Conservation (phyloP, 1,139 yeast species). For the Scheffersomyces parashehatae region DNA sequence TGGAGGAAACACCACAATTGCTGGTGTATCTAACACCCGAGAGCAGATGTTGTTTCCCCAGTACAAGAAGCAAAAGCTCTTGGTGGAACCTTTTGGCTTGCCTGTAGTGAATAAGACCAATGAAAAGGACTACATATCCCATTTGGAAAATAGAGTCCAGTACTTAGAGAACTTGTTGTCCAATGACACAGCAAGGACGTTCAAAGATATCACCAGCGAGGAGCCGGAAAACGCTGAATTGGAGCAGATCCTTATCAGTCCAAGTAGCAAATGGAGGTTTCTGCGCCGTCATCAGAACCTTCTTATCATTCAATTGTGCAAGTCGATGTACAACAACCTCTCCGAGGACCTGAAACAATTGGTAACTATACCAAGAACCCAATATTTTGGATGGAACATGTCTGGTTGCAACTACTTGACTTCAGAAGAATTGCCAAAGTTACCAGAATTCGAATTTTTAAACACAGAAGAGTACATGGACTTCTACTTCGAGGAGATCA, state of each 20-base stretch:
- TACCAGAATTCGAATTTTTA: conserved; percentile 23
- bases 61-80: conserved; percentile 8
- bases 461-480: conserved; percentile 27
- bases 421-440: conserved; percentile 39
- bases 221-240: conserved; percentile 20
- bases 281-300: conserved; percentile 51
- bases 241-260: conserved; percentile 18
- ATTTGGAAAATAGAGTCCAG: conserved; percentile 42
- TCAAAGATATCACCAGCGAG: conserved; percentile 13
- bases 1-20: conserved; percentile 1
- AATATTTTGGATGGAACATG: conserved; percentile 69
- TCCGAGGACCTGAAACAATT: conserved; percentile 36
- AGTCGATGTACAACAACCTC: conserved; percentile 36
- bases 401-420: conserved; percentile 54
- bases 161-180: conserved; percentile 38
- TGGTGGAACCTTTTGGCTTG: conserved; percentile 18
- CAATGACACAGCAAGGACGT: conserved; percentile 15
- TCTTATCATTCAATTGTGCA: conserved; percentile 49
- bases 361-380: conserved; percentile 54
- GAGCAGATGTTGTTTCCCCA: conserved; percentile 1
- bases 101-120: conserved; percentile 16
- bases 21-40: conserved; percentile 2
- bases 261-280: conserved; percentile 48
- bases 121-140: conserved; percentile 26
- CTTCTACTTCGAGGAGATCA: conserved; percentile 51